phyloP scores from a whole-genome alignment of 1,139 yeast genomes.

The Blastobotrys proliferans region DNA sequence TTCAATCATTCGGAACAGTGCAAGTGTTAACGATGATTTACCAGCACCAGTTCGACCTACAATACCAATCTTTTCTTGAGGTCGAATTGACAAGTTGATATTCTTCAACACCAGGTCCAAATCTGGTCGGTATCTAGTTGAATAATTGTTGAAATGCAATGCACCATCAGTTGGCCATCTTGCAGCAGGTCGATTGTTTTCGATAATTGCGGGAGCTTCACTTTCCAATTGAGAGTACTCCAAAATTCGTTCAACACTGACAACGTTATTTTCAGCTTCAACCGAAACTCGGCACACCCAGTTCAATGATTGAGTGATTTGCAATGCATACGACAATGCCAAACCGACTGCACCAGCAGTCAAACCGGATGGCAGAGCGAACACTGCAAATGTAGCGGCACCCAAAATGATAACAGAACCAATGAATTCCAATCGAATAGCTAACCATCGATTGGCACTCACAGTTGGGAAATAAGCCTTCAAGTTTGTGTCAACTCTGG shows the following conservation, averaged over 20 bases:
- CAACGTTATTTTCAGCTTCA: constrained; percentile 95
- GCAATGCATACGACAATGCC: constrained; percentile 87
- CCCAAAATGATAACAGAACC: constrained; percentile 85
- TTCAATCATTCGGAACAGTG: constrained; percentile 86
- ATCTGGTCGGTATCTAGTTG: constrained; percentile 81
- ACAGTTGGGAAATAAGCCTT: constrained; percentile 91
- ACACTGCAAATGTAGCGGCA: constrained; percentile 76
- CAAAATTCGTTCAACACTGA: constrained; percentile 89
- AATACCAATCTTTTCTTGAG: constrained; percentile 87
- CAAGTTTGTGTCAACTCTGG: constrained; percentile 79
- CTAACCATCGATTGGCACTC: constrained; percentile 94
- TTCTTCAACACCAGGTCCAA: constrained; percentile 75
- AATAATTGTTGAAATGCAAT: constrained; percentile 66
- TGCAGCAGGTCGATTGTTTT: constrained; percentile 60
- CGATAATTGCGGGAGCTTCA: constrained; percentile 80
- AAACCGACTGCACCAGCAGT: constrained; percentile 92
- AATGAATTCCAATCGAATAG: constrained; percentile 83
- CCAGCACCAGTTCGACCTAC: constrained; percentile 99
- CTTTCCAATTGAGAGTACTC: constrained; percentile 73
- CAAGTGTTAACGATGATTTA: constrained; percentile 84
- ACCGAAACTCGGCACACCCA: constrained; percentile 99
- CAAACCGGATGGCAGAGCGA: constrained; percentile 64
- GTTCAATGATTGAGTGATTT: constrained; percentile 86
- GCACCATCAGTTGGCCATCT: constrained; percentile 80
- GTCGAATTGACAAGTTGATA: constrained; percentile 61